Base-by-base conservation (phyloP, 2,329 filamentous ascomycete genomes). In the Calonectria fujianensis region DNA sequence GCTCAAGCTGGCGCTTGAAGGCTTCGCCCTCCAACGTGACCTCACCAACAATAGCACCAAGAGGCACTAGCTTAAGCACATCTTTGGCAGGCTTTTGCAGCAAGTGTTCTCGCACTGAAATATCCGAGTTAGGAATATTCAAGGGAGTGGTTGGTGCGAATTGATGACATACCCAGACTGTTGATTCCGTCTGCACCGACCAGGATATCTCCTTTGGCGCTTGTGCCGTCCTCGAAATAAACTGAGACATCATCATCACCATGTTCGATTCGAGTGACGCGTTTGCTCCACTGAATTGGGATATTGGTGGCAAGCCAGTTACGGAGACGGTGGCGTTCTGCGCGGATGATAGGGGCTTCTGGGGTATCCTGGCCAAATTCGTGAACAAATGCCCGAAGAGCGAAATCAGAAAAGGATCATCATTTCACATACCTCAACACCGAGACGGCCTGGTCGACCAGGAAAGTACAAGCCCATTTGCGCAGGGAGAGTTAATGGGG, bases 161-260 rank as follows among this genome's bases (percentile, higher is more conserved):
- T 48, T 24, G n/a, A 48, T 24, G 45, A 48, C 45, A 48, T 24
- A 48, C 45, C 45, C 11, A 48, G 6, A 8, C 45, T 48, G 2
- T 48, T 48, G n/a, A 48, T 48, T n/a, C 45, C 45, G 4, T 48
- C 45, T 4, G 20, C 45, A 11, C 45, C 45, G 4, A 48, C 45
- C 10, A 48, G 13, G 18, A 48, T 14, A 13, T 48, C 45, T 48
- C 45, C 45, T 48, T 48, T 48, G 45, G 45, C 45, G 5, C 45
- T 48, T n/a, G 45, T 48, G 45, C 45, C 45, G n/a, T 48, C 45
- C 45, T 48, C 45, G n/a, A 48, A 48, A 48, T 48, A 48, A 8
- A 48, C 45, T 9, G 45, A 48, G 10, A 48, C 45, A 48, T 11
- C 9, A 48, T 48, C 45, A 24, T 48, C 45, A 13, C 45, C n/a